Base-by-base conservation (phyloP, 805 yeast species). In the Priceomyces haplophilus region DNA sequence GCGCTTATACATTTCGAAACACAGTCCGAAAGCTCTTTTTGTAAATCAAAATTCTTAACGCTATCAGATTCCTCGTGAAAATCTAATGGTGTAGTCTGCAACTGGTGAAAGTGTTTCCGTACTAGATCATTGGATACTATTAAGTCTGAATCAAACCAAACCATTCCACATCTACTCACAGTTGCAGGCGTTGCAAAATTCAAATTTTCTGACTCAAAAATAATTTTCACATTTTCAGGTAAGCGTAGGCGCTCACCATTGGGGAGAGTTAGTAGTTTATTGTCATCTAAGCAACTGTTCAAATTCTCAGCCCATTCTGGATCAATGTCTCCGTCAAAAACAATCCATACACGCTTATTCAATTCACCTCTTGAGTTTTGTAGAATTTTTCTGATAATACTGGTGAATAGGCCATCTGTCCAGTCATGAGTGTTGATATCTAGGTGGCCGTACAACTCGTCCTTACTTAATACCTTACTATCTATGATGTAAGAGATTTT, bases 221-320 rank as follows among this genome's bases (percentile, higher is more conserved):
- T 51, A 10, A 91, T 56, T 17, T 78, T 72, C 3, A 88, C 73
- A 49, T 83, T 83, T 0, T 63, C 52, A 0, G 95, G 88, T 1
- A 91, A 61, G 1, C 75, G 65, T 5, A 91, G 56, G 17, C 97
- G 76, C 58, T 91, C 98, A 31, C 98, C 98, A 55, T 81, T 88
- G 0, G 98, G 93, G 7, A 91, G 66, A 0, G 97, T 89, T 33
- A 91, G 62, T 1, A 85, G 50, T 48, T 78, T 80, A 62, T 89
- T 91, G 51, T 91, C 98, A 62, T 91, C 98, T 13, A 91, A 69
- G 7, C 89, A 93, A 65, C 95, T 85, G 65, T 91, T 91, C 49
- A 91, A 67, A 43, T 85, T 84, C 54, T 91, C 98, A 1, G 88
- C 88, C 95, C 97, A 91, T 31, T 79, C 82, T 0, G 98, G 97